Evolutionary conservation across 176 grass and related monocot species (phyloP).

Genomic region (Urochloa ruziziensis): DNA sequence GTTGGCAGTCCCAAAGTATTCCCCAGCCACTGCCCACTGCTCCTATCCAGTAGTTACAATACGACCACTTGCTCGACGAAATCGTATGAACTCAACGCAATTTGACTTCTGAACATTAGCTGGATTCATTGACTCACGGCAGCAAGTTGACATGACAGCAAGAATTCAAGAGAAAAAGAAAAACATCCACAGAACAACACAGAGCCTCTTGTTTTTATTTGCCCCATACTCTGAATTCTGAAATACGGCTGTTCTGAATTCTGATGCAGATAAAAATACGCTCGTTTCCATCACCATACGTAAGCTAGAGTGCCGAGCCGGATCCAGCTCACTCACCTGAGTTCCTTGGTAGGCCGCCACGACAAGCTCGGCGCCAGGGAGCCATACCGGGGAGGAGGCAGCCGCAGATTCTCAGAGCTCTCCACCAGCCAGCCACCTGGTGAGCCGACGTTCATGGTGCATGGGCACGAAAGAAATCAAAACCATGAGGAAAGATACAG

Average conservation of each 20-base stretch:
- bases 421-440: conserved; percentile 73
- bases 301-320: background rate
- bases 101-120: background rate
- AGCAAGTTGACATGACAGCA: background rate
- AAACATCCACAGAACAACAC: background rate
- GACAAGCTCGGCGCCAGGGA: conserved; percentile 6
- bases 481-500: background rate
- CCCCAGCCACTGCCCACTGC: background rate
- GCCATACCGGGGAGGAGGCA: conserved; percentile 19
- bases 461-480: background rate
- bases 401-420: conserved; percentile 51
- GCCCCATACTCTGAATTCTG: background rate
- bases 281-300: background rate
- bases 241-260: background rate
- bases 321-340: conserved; percentile 49
- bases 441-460: background rate
- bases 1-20: conserved; percentile 25
- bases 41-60: background rate
- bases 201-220: background rate
- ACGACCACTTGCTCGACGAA: background rate
- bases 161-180: background rate
- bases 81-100: background rate
- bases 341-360: conserved; percentile 50
- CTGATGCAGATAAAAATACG: conserved; percentile 3
- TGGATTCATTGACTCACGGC: background rate